Percentiles rank a stretch among this genome's conserved stretches.
These are phyloP conservation scores for Penicillium hordei DNA, from an alignment of 2,329 filamentous ascomycete species.

Conservation along the genomic window DNA sequence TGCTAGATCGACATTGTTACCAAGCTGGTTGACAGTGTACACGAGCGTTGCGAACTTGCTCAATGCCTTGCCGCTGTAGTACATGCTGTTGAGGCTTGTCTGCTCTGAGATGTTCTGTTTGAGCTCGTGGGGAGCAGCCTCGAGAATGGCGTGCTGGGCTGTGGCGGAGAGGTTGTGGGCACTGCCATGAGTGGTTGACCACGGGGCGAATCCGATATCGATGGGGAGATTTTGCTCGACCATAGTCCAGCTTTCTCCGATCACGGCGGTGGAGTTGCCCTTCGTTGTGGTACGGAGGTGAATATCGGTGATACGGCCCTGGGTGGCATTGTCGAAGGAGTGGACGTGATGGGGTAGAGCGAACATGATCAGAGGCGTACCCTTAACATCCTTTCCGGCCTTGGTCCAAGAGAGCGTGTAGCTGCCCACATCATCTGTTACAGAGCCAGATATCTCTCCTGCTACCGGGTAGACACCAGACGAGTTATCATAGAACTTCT, in stretches of 20 bases:
- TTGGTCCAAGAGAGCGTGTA: conserved; percentile 77
- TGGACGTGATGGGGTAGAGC: conserved; percentile 81
- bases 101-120: conserved; percentile 72
- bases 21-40: conserved; percentile 64
- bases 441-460: conserved; percentile 63
- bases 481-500: conserved; percentile 71
- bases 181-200: conserved; percentile 56
- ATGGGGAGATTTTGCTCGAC: conserved; percentile 70
- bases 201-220: conserved; percentile 75
- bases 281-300: conserved; percentile 80
- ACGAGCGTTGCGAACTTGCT: conserved; percentile 73
- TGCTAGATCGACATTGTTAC: conserved; percentile 59
- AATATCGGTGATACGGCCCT: conserved; percentile 53
- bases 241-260: conserved; percentile 75
- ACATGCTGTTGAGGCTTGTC: conserved; percentile 80
- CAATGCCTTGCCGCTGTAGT: conserved; percentile 84
- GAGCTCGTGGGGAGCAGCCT: conserved; percentile 69
- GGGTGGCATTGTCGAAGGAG: conserved; percentile 65
- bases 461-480: conserved; percentile 71
- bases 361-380: conserved; percentile 71
- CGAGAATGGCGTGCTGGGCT: conserved; percentile 60
- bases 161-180: conserved; percentile 42
- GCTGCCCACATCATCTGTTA: conserved; percentile 57
- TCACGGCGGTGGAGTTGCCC: conserved; percentile 71
- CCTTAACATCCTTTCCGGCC: conserved; percentile 59